Conservation (phyloP, 2,329 filamentous ascomycete species). For the Neopestalotiopsis clavispora region DNA sequence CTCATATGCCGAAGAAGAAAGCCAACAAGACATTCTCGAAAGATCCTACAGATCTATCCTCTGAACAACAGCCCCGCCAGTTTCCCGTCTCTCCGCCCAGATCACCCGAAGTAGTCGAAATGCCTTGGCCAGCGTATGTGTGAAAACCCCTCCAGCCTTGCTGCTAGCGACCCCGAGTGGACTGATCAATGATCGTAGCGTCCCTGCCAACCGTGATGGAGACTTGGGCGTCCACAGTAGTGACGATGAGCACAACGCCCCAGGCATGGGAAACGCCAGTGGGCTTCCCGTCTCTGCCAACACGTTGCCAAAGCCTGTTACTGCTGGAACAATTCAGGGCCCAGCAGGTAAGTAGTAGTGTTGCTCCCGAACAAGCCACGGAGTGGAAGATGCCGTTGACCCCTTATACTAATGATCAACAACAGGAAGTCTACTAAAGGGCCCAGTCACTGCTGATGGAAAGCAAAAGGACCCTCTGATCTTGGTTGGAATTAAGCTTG, state of each 20-base stretch:
- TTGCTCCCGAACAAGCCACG: not conserved
- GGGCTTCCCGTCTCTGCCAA: conserved; percentile 18
- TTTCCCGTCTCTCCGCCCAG: not conserved
- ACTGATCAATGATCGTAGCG: conserved; percentile 22
- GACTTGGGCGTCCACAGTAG: conserved; percentile 35
- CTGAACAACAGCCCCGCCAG: not conserved
- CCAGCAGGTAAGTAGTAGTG: conserved; percentile 17
- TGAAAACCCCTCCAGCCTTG: conserved; percentile 6
- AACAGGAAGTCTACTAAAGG: conserved; percentile 60
- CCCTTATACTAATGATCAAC: not conserved
- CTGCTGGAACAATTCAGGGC: conserved; percentile 20
- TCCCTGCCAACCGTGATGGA: conserved; percentile 28
- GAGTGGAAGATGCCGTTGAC: conserved; percentile 3
- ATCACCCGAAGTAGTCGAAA: not conserved
- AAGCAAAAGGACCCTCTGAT: conserved; percentile 62
- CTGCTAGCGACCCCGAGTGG: conserved; percentile 30
- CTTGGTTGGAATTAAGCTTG: conserved; percentile 66
- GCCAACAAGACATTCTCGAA: not conserved
- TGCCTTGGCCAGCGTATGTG: not conserved
- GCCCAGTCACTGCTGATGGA: conserved; percentile 60
- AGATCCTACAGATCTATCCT: not conserved
- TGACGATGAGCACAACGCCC: conserved; percentile 42
- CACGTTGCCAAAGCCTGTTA: conserved; percentile 19
- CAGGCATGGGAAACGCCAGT: conserved; percentile 29
- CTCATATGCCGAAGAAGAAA: not conserved